Evolutionary conservation across 768 basidiomycete species (phyloP), one percentile per base, ranked within the genome.

Genomic region (Kwoniella botswanensis): DNA sequence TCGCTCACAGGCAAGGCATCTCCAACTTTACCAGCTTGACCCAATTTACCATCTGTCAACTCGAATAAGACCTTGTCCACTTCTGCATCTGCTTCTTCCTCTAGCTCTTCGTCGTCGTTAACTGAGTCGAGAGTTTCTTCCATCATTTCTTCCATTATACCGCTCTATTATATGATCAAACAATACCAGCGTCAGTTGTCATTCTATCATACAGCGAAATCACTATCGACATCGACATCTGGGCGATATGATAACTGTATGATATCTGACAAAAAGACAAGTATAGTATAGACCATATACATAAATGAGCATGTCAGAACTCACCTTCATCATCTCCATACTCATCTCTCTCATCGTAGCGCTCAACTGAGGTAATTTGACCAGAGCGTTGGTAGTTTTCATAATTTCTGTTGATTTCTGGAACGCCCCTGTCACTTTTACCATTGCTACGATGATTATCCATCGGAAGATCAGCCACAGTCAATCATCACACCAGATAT

Each of bases 401-500:
- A 99, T 98, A 71, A 98, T 98, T 83, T 98, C 95, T 1, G 96
- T 94, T 7, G 94, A 97, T 84, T 94, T 97, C 85, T 98, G 96
- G 71, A 99, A 86, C 6, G 95, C 89, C n/a, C 97, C 97, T 10
- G 97, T 98, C 52, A 98, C 93, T 86, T 98, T 99, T 73, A 90
- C 84, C 91, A 98, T 92, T 0, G 97, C 97, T 98, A 75, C 29
- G 10, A 35, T 12, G 44, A 11, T 41, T 13, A 42, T 53, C 22
- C 11, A 54, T 6, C 21, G 22, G 18, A 3, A 24, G 41, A 41
- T 57, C 42, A 63, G 46, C 46, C 17, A 53, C 46, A n/a, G 18
- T n/a, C 50, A 35, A 44, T 0, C 35, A 44, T 4, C 52, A 29
- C 52, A 11, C 29, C 18, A 43, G 26, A 26, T 29, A 50, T n/a